These are phyloP conservation scores for Agrocybe pediades DNA, from an alignment of 768 basidiomycete genomes.

Conservation along the genomic window DNA sequence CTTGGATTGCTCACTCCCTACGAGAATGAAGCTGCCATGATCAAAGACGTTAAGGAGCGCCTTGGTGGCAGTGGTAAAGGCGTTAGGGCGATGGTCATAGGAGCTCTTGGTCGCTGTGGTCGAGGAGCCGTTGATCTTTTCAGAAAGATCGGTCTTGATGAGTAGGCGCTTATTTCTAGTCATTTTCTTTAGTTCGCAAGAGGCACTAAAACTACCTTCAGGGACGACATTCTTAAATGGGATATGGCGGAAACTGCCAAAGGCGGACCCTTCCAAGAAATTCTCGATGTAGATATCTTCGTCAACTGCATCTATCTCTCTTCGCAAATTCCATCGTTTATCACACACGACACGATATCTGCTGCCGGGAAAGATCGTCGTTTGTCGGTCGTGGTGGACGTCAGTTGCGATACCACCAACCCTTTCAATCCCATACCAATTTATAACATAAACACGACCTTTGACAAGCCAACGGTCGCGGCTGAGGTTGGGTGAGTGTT, in stretches of 20 bases:
- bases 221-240: slow-evolving; percentile 96
- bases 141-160: slow-evolving; percentile 90
- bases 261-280: slow-evolving; percentile 94
- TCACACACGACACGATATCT: slow-evolving; percentile 70
- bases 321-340: slow-evolving; percentile 81
- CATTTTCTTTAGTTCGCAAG: not conserved
- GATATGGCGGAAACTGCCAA: slow-evolving; percentile 96
- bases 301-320: slow-evolving; percentile 99
- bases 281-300: slow-evolving; percentile 95
- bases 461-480: slow-evolving; percentile 86
- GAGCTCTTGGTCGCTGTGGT: slow-evolving; percentile 94
- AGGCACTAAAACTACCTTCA: slow-evolving; percentile 32
- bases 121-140: slow-evolving; percentile 95
- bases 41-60: slow-evolving; percentile 64
- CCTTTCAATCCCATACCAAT: slow-evolving; percentile 98
- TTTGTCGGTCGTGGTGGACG: slow-evolving; percentile 88
- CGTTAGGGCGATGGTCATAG: slow-evolving; percentile 90
- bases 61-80: slow-evolving; percentile 72
- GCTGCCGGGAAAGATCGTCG: slow-evolving; percentile 68
- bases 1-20: slow-evolving; percentile 81
- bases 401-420: slow-evolving; percentile 99
- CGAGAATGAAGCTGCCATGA: slow-evolving; percentile 82
- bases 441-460: slow-evolving; percentile 92
- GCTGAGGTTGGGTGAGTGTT: slow-evolving; percentile 75
- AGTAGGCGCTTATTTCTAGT: slow-evolving; percentile 55